Conservation (phyloP, 1,284 basidiomycete species). For the Cryptococcus sp. region DNA sequence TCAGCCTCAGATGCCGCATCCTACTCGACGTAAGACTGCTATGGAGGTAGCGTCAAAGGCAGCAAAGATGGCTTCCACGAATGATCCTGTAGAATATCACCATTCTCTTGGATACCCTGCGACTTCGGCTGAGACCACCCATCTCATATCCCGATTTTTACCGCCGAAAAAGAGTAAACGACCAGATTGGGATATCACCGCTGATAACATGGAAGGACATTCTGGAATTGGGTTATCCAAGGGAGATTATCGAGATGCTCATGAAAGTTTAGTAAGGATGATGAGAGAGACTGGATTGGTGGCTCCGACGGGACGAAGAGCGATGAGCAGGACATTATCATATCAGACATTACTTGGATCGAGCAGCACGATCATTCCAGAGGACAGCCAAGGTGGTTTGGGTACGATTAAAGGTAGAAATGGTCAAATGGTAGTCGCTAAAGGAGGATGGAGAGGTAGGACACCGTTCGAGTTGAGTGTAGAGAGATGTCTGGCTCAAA, state of each 20-base stretch:
- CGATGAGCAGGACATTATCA: not conserved
- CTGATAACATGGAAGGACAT: constrained; percentile 20
- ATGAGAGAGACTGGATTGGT: constrained; percentile 14
- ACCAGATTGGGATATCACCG: constrained; percentile 19
- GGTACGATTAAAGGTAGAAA: constrained; percentile 11
- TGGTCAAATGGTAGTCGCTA: constrained; percentile 12
- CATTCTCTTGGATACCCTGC: constrained; percentile 25
- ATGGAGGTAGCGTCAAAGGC: constrained; percentile 17
- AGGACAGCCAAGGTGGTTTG: constrained; percentile 4
- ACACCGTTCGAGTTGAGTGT: constrained; percentile 40
- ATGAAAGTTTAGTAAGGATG: constrained; percentile 33
- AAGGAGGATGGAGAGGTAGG: constrained; percentile 27
- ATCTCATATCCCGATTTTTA: constrained; percentile 29
- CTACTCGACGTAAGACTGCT: constrained; percentile 10
- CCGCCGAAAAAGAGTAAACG: constrained; percentile 8
- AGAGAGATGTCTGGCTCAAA: constrained; percentile 34
- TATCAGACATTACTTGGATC: not conserved
- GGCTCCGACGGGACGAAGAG: not conserved
- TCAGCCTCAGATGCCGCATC: not conserved
- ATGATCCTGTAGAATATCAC: constrained; percentile 37
- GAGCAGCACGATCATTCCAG: not conserved
- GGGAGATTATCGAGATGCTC: constrained; percentile 39
- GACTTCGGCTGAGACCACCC: constrained; percentile 23
- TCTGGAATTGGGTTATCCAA: constrained; percentile 27
- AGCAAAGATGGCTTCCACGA: constrained; percentile 28